A percentile compares a stretch with the other conserved stretches of the same genome.
Conservation (phyloP, 176 grass and related monocot species). For the Cenchrus americanus region DNA sequence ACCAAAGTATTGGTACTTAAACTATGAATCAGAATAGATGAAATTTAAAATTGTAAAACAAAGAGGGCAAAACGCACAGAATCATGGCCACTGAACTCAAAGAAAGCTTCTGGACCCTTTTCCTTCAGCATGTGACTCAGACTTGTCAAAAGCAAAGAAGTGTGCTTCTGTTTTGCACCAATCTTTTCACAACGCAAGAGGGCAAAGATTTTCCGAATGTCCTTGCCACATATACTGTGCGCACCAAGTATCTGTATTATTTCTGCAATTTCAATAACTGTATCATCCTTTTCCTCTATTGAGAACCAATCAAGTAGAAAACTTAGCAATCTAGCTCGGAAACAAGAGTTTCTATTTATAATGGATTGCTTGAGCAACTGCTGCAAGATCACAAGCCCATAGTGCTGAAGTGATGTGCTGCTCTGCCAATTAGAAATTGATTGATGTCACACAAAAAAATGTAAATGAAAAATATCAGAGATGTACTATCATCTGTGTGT, state of each 20-base stretch:
- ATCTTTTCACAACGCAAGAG: slow-evolving; percentile 78
- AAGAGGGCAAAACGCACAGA: slow-evolving; percentile 66
- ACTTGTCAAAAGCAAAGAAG: slow-evolving; percentile 82
- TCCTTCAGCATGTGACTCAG: slow-evolving; percentile 94
- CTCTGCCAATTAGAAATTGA: slow-evolving; percentile 74
- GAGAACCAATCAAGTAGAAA: slow-evolving; percentile 99
- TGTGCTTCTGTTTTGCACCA: slow-evolving; percentile 66
- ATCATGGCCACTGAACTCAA: slow-evolving; percentile 82
- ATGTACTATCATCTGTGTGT: neutral
- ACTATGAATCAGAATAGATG: slow-evolving; percentile 27
- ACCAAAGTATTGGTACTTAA: slow-evolving; percentile 1
- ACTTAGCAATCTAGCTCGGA: slow-evolving; percentile 78
- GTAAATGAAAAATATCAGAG: slow-evolving; percentile 5
- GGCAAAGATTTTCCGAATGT: slow-evolving; percentile 93
- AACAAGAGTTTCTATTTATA: slow-evolving; percentile 90
- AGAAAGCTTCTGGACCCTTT: slow-evolving; percentile 97
- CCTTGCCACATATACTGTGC: slow-evolving; percentile 94
- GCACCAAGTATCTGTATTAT: slow-evolving; percentile 97
- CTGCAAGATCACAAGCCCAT: slow-evolving; percentile 84
- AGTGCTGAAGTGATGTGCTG: slow-evolving; percentile 73
- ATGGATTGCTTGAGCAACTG: slow-evolving; percentile 85
- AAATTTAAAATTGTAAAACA: slow-evolving; percentile 32
- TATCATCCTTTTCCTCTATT: slow-evolving; percentile 72
- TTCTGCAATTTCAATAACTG: slow-evolving; percentile 68
- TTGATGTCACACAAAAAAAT: neutral